These are phyloP conservation scores for Ichthyophthirius multifiliis DNA, from an alignment of 169 alveolate genomes.

Conservation along the genomic window DNA sequence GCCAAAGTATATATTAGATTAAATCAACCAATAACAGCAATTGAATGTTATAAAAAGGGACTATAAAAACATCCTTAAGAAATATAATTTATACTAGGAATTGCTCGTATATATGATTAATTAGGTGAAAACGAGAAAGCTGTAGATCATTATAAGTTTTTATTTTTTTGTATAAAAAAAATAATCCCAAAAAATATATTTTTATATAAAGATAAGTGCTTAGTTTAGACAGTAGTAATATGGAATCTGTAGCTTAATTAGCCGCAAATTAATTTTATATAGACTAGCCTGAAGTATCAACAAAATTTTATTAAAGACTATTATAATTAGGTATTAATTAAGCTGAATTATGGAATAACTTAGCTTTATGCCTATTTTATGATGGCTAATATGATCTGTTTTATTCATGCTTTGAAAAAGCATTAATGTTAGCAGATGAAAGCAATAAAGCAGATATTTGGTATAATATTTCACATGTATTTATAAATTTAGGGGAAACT, in stretches of 20 bases:
- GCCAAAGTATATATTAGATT: conserved; percentile 79
- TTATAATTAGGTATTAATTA: conserved; percentile 82
- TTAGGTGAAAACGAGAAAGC: conserved; percentile 68
- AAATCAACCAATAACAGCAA: conserved; percentile 85
- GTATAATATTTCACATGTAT: conserved; percentile 84
- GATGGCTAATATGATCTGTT: conserved; percentile 87
- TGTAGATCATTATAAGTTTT: conserved; percentile 58
- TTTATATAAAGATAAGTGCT: conserved; percentile 46
- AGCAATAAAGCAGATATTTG: conserved; percentile 83
- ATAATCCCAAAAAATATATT: not conserved
- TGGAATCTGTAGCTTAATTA: conserved; percentile 88
- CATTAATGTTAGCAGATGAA: conserved; percentile 85
- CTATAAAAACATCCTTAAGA: conserved; percentile 73
- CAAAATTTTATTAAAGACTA: conserved; percentile 85
- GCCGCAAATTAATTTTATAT: conserved; percentile 89
- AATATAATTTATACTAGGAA: conserved; percentile 60
- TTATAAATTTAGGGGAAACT: conserved; percentile 85
- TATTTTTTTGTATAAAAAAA: not conserved
- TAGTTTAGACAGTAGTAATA: conserved; percentile 77
- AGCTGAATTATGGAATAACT: conserved; percentile 89
- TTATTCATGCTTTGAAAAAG: conserved; percentile 87
- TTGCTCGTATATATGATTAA: conserved; percentile 79
- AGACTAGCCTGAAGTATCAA: conserved; percentile 90
- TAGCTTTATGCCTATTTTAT: conserved; percentile 82
- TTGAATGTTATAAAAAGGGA: conserved; percentile 71